A percentile compares a stretch with the other conserved stretches of the same genome.
Conservation (phyloP, 331 rosid genomes). For the Rosa hybrid region DNA sequence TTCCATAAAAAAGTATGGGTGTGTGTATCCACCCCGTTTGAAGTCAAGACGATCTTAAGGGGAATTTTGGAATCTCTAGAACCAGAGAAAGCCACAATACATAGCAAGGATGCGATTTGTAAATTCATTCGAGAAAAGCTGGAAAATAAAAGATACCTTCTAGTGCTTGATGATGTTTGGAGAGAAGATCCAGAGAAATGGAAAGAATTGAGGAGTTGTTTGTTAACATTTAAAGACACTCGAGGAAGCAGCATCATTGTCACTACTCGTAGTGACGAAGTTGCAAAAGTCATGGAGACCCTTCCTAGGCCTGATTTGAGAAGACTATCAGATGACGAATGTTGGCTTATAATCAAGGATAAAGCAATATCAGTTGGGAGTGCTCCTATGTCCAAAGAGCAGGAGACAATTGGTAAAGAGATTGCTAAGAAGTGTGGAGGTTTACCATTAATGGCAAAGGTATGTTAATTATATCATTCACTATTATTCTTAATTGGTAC, state of each 20-base stretch:
- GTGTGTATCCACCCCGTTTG: not conserved
- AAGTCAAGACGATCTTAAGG: not conserved
- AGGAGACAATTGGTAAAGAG: not conserved
- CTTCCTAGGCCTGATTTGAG: not conserved
- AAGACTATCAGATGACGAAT: not conserved
- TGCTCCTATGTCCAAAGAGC: not conserved
- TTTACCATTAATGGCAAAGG: not conserved
- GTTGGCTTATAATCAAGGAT: not conserved
- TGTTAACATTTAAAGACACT: not conserved
- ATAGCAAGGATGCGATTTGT: not conserved
- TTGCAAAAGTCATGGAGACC: not conserved
- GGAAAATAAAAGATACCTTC: not conserved
- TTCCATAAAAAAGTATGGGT: not conserved
- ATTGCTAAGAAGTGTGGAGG: not conserved
- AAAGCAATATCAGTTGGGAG: not conserved
- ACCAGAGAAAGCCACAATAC: not conserved
- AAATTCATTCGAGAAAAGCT: not conserved
- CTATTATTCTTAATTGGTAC: no score
- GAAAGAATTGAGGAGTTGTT: no score
- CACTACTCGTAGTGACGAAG: not conserved
- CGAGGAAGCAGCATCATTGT: not conserved
- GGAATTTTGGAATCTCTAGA: not conserved
- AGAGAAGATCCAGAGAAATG: not conserved
- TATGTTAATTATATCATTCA: not conserved
- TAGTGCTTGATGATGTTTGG: slow-evolving; percentile 19